Percentiles rank a stretch among this genome's conserved stretches.
phyloP scores from a whole-genome alignment of 768 basidiomycete species.

The Podaxis pistillaris region DNA sequence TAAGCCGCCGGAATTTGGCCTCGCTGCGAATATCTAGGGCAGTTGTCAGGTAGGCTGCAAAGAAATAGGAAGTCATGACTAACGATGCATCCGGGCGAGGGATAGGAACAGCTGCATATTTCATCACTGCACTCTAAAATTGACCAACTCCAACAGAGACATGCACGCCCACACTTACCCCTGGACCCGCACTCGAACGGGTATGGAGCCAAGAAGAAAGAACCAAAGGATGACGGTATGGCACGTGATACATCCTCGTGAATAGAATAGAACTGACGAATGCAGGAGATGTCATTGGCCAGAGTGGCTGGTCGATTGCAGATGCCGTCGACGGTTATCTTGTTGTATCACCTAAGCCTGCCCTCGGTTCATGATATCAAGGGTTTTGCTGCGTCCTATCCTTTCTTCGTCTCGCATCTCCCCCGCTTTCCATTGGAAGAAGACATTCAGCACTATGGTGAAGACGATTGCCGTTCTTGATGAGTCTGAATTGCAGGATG shows the following conservation, averaged over 20 bases:
- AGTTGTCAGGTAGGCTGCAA: background rate
- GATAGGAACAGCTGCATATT: constrained; percentile 27
- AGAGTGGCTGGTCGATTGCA: background rate
- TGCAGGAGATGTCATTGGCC: constrained; percentile 16
- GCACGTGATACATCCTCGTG: constrained; percentile 7
- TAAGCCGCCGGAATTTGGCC: constrained; percentile 40
- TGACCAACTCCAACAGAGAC: background rate
- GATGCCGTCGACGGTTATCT: background rate
- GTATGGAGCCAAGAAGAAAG: background rate
- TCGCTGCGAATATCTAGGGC: constrained; percentile 36
- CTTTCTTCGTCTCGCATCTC: background rate
- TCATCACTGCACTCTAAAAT: background rate
- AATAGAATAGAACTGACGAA: background rate
- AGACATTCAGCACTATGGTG: constrained; percentile 29
- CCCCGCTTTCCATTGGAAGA: background rate
- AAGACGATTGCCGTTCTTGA: constrained; percentile 59
- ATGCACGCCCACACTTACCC: background rate
- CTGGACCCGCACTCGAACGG: background rate
- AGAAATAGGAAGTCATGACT: constrained; percentile 13
- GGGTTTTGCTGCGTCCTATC: background rate
- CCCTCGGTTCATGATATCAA: constrained; percentile 9
- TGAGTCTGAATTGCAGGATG: constrained; percentile 58
- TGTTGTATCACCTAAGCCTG: constrained; percentile 3
- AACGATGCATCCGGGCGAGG: constrained; percentile 45
- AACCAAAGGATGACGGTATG: background rate